Percentiles rank a stretch among this genome's conserved stretches.
Evolutionary conservation across 768 basidiomycete species (phyloP).

Genomic region (Thelephora aurantiotincta): DNA sequence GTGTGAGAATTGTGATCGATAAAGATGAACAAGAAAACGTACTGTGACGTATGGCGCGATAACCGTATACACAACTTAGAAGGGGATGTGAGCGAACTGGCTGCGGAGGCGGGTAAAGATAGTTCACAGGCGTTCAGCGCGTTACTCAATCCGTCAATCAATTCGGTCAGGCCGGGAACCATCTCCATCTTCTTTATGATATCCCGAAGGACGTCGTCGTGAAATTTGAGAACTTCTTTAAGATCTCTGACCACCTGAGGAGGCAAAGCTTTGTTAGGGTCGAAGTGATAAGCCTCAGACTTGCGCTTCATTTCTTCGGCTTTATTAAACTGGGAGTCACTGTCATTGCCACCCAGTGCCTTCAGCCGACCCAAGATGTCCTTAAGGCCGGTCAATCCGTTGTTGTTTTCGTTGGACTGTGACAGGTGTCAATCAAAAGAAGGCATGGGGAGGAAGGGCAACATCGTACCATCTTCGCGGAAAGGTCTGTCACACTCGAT

Average conservation of each 20-base stretch:
- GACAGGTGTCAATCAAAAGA: background rate
- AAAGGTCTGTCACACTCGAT: constrained; percentile 45
- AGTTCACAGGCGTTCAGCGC: constrained; percentile 51
- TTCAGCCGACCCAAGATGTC: constrained; percentile 31
- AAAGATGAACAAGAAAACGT: constrained; percentile 7
- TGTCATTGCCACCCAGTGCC: constrained; percentile 28
- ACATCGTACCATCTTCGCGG: constrained; percentile 27
- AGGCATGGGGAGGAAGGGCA: background rate
- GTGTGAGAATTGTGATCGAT: background rate
- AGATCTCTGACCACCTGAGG: constrained; percentile 48
- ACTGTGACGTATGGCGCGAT: constrained; percentile 53
- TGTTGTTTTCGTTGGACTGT: constrained; percentile 18
- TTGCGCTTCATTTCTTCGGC: constrained; percentile 40
- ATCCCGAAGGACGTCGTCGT: constrained; percentile 41
- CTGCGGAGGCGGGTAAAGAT: background rate
- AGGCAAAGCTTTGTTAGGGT: constrained; percentile 48
- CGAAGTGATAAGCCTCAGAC: constrained; percentile 44
- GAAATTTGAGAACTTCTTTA: constrained; percentile 45
- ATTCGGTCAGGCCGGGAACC: constrained; percentile 43
- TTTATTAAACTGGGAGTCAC: constrained; percentile 34
- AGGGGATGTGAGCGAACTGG: background rate
- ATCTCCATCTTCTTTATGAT: constrained; percentile 44
- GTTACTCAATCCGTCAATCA: constrained; percentile 50
- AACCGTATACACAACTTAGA: constrained; percentile 45
- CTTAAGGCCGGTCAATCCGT: constrained; percentile 24